Conservation (phyloP, 495 filamentous ascomycete genomes). For the Aspergillus sparsus region DNA sequence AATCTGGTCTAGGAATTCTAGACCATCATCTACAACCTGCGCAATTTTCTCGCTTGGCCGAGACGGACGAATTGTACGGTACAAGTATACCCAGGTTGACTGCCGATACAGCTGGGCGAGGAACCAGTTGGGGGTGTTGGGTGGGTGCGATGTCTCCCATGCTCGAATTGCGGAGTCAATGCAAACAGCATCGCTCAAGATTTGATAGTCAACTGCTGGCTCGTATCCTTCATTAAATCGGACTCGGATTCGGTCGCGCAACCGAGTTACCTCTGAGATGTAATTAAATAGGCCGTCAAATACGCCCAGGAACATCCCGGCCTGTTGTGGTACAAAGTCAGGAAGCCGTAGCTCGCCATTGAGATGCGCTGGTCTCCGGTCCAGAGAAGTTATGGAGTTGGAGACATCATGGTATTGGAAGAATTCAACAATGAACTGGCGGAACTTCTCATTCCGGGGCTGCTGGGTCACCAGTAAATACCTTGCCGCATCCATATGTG, state of each 20-base stretch:
- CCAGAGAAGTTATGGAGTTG: conserved; percentile 73
- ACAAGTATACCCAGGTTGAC: conserved; percentile 88
- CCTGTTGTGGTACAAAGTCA: conserved; percentile 69
- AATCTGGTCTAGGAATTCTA: conserved; percentile 62
- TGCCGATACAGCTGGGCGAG: conserved; percentile 83
- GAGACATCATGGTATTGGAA: conserved; percentile 89
- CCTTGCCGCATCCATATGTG: conserved; percentile 77
- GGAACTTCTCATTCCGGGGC: conserved; percentile 64
- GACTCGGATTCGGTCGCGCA: conserved; percentile 73
- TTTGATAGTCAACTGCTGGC: conserved; percentile 72
- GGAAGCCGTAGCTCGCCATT: conserved; percentile 66
- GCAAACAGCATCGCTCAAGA: conserved; percentile 70
- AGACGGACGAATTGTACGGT: conserved; percentile 79
- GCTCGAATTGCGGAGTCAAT: conserved; percentile 75
- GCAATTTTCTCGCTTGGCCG: conserved; percentile 66
- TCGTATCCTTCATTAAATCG: conserved; percentile 63
- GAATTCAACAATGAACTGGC: conserved; percentile 86
- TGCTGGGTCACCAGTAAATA: conserved; percentile 63
- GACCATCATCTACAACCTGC: conserved; percentile 75
- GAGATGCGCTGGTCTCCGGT: conserved; percentile 54
- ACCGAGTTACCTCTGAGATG: conserved; percentile 75
- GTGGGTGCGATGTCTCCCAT: conserved; percentile 73
- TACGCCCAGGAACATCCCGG: conserved; percentile 77
- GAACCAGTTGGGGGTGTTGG: conserved; percentile 70
- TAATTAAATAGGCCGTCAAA: conserved; percentile 82